Conservation (phyloP, 805 yeast species). For the Blastobotrys mokoenaii region DNA sequence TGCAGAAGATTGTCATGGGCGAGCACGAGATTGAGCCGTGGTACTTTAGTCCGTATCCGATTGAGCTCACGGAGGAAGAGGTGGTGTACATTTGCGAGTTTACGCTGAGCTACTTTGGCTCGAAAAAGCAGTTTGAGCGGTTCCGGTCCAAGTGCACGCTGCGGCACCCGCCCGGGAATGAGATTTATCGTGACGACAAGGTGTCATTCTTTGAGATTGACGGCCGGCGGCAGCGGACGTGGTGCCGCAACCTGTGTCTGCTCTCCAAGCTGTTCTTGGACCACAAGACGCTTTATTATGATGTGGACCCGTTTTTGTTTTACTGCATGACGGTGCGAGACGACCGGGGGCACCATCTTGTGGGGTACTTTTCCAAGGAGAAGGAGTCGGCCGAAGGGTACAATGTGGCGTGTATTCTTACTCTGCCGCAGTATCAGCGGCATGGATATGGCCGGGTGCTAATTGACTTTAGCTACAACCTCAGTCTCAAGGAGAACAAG, state of each 20-base stretch:
- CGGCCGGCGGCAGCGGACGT: constrained; percentile 89
- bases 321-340: constrained; percentile 92
- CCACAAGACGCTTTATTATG: constrained; percentile 93
- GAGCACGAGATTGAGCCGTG: constrained; percentile 93
- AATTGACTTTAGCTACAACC: constrained; percentile 88
- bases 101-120: constrained; percentile 80
- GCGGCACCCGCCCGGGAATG: constrained; percentile 98
- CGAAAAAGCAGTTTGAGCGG: constrained; percentile 84
- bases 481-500: constrained; percentile 81
- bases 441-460: constrained; percentile 88
- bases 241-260: constrained; percentile 94
- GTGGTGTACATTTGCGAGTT: constrained; percentile 86
- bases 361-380: constrained; percentile 94
- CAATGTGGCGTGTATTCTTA: constrained; percentile 94
- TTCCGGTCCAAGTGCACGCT: constrained; percentile 81
- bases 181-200: constrained; percentile 84
- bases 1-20: constrained; percentile 73
- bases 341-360: constrained; percentile 87
- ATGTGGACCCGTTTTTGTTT: constrained; percentile 94
- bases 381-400: constrained; percentile 93
- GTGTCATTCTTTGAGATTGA: constrained; percentile 96
- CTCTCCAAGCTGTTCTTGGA: constrained; percentile 86
- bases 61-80: constrained; percentile 89
- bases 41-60: constrained; percentile 97
- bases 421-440: constrained; percentile 93